Conservation (phyloP, 2,329 filamentous ascomycete species). For the Massarina eburnea region DNA sequence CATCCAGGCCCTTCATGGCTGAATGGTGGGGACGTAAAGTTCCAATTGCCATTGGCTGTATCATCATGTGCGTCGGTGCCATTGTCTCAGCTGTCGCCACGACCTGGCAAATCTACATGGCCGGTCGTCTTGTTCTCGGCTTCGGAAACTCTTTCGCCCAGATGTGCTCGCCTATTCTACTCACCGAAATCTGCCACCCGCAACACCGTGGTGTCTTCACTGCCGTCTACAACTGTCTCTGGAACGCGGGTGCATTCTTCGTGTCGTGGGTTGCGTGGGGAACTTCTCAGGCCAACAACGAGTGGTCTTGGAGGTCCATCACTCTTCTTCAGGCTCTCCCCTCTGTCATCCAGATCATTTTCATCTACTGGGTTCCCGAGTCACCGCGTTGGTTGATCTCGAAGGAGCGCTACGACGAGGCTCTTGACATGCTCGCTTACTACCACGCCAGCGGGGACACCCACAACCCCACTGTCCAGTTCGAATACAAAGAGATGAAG, state of each 20-base stretch:
- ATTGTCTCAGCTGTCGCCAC: slow-evolving; percentile 26
- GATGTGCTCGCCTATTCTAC: slow-evolving; percentile 64
- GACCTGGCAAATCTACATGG: slow-evolving; percentile 53
- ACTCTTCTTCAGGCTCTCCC: slow-evolving; percentile 55
- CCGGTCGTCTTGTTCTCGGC: slow-evolving; percentile 63
- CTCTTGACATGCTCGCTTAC: slow-evolving; percentile 1
- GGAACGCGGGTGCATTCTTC: slow-evolving; percentile 61
- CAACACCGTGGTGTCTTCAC: slow-evolving; percentile 67
- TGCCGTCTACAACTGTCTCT: slow-evolving; percentile 68
- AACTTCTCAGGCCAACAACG: slow-evolving; percentile 40
- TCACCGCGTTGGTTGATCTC: slow-evolving; percentile 66
- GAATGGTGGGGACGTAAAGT: slow-evolving; percentile 48
- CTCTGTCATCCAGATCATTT: slow-evolving; percentile 58
- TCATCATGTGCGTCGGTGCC: slow-evolving; percentile 50
- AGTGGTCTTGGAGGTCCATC: slow-evolving; percentile 56
- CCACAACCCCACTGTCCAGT: slow-evolving; percentile 63
- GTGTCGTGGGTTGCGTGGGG: slow-evolving; percentile 61
- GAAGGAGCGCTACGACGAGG: slow-evolving; percentile 63
- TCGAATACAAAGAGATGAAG: slow-evolving; percentile 67
- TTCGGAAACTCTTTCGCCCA: slow-evolving; percentile 68
- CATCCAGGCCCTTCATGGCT: slow-evolving; percentile 35
- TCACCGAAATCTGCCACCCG: slow-evolving; percentile 68
- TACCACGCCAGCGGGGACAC: slow-evolving; percentile 47
- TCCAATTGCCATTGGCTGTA: slow-evolving; percentile 46
- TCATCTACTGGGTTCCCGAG: slow-evolving; percentile 66